Conservation (phyloP, 2,329 filamentous ascomycete genomes). For the Aureobasidium namibiae region DNA sequence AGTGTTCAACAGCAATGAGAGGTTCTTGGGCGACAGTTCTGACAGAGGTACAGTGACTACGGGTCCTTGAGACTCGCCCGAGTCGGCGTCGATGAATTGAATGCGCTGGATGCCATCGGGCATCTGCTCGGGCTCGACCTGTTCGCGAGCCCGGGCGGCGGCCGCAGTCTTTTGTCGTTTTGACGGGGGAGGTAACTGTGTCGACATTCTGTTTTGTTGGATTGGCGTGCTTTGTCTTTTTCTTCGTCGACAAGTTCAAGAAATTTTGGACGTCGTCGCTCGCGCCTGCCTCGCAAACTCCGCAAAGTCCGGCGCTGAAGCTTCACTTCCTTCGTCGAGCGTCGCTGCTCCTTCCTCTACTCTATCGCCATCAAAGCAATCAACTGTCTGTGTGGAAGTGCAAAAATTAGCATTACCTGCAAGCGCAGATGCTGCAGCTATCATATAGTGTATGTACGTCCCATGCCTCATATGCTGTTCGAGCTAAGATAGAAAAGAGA, state of each 20-base stretch:
- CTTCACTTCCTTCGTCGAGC: not conserved
- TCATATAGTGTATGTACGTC: not conserved
- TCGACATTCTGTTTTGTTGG: constrained; percentile 56
- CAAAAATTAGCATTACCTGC: constrained; percentile 6
- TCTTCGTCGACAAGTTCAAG: constrained; percentile 4
- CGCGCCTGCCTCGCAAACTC: not conserved
- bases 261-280: constrained; percentile 7
- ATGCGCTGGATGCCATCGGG: constrained; percentile 61
- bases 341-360: not conserved
- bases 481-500: constrained; percentile 8
- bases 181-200: constrained; percentile 71
- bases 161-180: constrained; percentile 77
- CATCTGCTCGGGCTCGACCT: constrained; percentile 57
- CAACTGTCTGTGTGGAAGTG: not conserved
- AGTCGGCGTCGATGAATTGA: constrained; percentile 78
- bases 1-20: constrained; percentile 79
- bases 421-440: not conserved
- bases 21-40: constrained; percentile 80
- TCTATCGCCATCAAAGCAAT: not conserved
- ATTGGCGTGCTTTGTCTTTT: not conserved
- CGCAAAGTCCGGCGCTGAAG: not conserved
- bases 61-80: constrained; percentile 58
- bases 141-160: constrained; percentile 60
- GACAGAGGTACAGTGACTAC: constrained; percentile 70
- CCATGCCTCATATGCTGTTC: not conserved